phyloP scores from a whole-genome alignment of 2,329 filamentous ascomycete genomes.

The Colletotrichum sp. region DNA sequence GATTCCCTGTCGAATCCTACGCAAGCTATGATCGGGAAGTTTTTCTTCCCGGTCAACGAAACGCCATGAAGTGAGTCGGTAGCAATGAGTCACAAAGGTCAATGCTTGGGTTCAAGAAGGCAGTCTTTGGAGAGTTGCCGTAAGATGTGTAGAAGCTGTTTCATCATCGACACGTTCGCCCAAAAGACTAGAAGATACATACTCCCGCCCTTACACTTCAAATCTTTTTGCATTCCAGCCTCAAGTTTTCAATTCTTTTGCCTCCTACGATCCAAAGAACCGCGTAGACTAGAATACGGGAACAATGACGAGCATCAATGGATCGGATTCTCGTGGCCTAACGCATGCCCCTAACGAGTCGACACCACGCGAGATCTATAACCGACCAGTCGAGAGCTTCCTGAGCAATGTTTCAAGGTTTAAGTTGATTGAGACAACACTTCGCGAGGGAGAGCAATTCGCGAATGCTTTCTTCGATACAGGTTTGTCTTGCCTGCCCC shows the following conservation, averaged over 20 bases:
- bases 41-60: not conserved
- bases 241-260: not conserved
- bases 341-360: not conserved
- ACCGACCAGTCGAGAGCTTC: conserved; percentile 73
- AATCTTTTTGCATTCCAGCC: not conserved
- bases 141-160: not conserved
- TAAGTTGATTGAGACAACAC: conserved; percentile 75
- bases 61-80: not conserved
- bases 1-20: not conserved
- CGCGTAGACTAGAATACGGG: not conserved
- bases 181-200: not conserved
- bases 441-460: conserved; percentile 84
- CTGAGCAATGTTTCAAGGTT: conserved; percentile 71
- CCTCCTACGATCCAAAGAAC: not conserved
- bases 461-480: conserved; percentile 81
- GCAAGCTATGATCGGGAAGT: not conserved
- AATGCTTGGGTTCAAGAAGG: not conserved
- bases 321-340: not conserved
- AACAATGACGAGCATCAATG: not conserved
- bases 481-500: conserved; percentile 24
- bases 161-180: not conserved
- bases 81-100: not conserved
- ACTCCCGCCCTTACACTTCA: not conserved
- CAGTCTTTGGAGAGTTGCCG: not conserved
- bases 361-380: not conserved